Percentiles rank a stretch among this genome's conserved stretches.
phyloP scores from a whole-genome alignment of 148 eudicot genomes.

The Chenopodium album region DNA sequence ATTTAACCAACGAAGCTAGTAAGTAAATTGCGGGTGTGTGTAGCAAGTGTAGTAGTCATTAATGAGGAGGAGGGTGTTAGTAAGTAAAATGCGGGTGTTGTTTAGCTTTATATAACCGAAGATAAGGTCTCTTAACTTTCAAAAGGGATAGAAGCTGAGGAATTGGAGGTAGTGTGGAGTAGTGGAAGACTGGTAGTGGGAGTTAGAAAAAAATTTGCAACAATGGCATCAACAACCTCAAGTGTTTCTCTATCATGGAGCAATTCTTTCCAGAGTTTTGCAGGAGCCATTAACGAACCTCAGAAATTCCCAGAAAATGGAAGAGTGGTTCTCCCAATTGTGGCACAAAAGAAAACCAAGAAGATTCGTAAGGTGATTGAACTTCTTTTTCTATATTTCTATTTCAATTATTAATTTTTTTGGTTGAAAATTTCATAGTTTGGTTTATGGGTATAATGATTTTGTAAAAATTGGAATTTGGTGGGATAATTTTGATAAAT shows the following conservation, averaged over 20 bases:
- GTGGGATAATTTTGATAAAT: neutral
- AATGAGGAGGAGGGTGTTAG: too few relatives aligned
- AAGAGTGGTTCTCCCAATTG: conserved; percentile 29
- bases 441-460: neutral
- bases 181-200: too few relatives aligned
- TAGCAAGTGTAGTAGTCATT: too few relatives aligned
- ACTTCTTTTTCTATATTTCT: neutral
- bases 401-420: neutral
- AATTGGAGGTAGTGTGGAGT: too few relatives aligned
- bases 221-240: conserved; percentile 30
- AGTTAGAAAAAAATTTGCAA: neutral
- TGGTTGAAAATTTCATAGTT: neutral
- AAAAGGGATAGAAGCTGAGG: neutral
- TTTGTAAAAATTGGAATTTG: neutral
- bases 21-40: too few relatives aligned
- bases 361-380: conserved; percentile 59
- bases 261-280: conserved; percentile 40
- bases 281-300: conserved; percentile 28
- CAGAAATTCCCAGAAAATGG: conserved; percentile 24
- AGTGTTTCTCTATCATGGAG: conserved; percentile 52
- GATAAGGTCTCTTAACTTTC: neutral
- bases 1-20: too few relatives aligned
- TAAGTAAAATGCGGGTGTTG: too few relatives aligned
- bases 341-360: conserved; percentile 71
- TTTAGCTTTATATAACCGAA: neutral